A percentile compares a stretch with the other conserved stretches of the same genome.
These are phyloP conservation scores for Voacanga thouarsii DNA, from an alignment of 257 asterid species.

Conservation along the genomic window DNA sequence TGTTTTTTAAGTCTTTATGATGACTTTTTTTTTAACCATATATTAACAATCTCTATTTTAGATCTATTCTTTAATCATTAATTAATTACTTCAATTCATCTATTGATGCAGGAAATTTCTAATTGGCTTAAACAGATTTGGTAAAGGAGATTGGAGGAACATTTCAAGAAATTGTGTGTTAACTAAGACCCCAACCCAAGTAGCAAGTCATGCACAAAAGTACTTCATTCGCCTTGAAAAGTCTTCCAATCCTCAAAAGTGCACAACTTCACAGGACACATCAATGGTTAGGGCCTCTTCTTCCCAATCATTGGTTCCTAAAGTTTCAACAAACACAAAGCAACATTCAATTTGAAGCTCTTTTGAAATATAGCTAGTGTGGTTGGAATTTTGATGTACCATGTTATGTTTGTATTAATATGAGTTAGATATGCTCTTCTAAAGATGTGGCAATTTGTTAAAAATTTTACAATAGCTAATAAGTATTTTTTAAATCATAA, in stretches of 20 bases:
- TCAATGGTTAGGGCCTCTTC: not conserved
- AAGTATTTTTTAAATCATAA: too few relatives aligned
- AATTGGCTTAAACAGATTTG: constrained; percentile 17
- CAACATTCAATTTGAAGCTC: constrained; percentile 13
- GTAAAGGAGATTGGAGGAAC: constrained; percentile 26
- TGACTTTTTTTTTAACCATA: not conserved
- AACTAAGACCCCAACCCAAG: constrained; percentile 28
- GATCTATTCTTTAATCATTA: not conserved
- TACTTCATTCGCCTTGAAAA: constrained; percentile 22
- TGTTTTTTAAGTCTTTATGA: not conserved
- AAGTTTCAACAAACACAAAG: not conserved
- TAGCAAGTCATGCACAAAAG: constrained; percentile 34
- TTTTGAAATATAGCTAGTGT: too few relatives aligned
- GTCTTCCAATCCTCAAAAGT: not conserved
- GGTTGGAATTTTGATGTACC: too few relatives aligned
- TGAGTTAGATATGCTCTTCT: too few relatives aligned
- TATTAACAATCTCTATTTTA: not conserved
- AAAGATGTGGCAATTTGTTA: too few relatives aligned
- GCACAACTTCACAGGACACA: not conserved
- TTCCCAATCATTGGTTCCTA: not conserved
- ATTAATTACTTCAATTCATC: not conserved
- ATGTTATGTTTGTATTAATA: too few relatives aligned
- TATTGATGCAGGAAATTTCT: constrained; percentile 19
- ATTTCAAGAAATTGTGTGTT: constrained; percentile 19
- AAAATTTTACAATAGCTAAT: too few relatives aligned